Base-by-base conservation (phyloP, 2,329 filamentous ascomycete species). In the Fusarium sulawesiense region DNA sequence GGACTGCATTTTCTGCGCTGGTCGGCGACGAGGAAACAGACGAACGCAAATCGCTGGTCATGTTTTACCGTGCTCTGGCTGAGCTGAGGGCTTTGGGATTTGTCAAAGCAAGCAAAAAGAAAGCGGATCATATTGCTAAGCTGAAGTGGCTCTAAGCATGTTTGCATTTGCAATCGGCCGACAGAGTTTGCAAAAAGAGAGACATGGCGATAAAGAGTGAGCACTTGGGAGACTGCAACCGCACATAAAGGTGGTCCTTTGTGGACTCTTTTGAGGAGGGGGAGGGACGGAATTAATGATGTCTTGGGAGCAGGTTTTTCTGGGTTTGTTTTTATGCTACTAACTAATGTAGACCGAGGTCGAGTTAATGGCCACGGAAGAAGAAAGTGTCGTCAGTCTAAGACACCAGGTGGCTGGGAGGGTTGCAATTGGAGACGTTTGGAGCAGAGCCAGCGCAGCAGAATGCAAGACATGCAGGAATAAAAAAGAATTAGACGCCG, bases 71-170 rank as follows among this genome's bases (percentile, higher is more conserved):
- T 65, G 92, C 88, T 7, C 80, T 98, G 67, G 93, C 95, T 1
- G 96, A 99, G 79, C 80, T 99, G 78, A 91, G 91, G 78, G 88
- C 91, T 56, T 84, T 99, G 75, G 96, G 96, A 10, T 91, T 98
- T 80, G 87, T 98, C 66, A 98, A 96, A 83, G 86, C 87, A 66
- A 98, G 92, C 76, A 92, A 91, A 81, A 97, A 94, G 84, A 97
- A 97, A 84, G 89, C 90, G 25, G 96, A 98, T 78, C 95, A 98
- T 80, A 83, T 98, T 72, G 91, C 93, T 41, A 98, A 98, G 83
- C 85, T 94, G 89, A 94, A 92, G 78, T 96, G 95, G 73, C 82
- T 96, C 66, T 88, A 64, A 60, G 49, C 59, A 63, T 40, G 49
- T 53, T 59, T 64, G 55, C 60, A 58, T 27, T 53, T 56, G 47